These are phyloP conservation scores for Salix koriyanagi DNA, from an alignment of 345 rosid genomes.

Conservation along the genomic window DNA sequence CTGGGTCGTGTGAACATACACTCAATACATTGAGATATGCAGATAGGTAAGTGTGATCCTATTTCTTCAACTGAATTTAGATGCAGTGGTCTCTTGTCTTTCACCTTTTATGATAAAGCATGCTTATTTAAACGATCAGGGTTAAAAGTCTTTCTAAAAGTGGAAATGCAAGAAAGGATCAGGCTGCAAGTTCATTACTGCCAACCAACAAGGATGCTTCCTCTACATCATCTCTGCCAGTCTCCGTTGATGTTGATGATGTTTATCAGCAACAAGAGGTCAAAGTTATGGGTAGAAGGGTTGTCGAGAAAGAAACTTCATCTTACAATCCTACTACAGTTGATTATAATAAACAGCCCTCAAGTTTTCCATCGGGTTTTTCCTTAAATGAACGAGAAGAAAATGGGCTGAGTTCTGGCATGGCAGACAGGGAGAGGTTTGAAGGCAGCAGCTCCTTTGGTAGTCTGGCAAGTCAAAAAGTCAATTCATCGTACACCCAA, in stretches of 20 bases:
- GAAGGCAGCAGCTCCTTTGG: slow-evolving; percentile 43
- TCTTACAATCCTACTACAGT: slow-evolving; percentile 34
- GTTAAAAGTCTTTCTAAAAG: slow-evolving; percentile 94
- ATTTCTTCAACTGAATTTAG: slow-evolving; percentile 4
- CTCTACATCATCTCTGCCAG: slow-evolving; percentile 40
- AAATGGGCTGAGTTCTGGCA: slow-evolving; percentile 43
- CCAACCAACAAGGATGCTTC: slow-evolving; percentile 50
- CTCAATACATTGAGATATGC: slow-evolving; percentile 95
- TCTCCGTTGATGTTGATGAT: slow-evolving; percentile 47
- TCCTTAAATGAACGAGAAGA: slow-evolving; percentile 47
- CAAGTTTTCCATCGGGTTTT: slow-evolving; percentile 43
- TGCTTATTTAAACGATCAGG: slow-evolving; percentile 42
- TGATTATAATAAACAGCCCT: slow-evolving; percentile 48
- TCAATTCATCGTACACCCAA: slow-evolving; percentile 43
- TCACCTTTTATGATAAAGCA: slow-evolving; percentile 5
- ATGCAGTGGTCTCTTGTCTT: neutral
- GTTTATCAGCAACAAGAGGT: slow-evolving; percentile 51
- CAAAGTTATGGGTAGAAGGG: slow-evolving; percentile 50
- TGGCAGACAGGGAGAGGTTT: slow-evolving; percentile 54
- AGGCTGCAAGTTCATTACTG: slow-evolving; percentile 40
- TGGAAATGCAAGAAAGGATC: slow-evolving; percentile 80
- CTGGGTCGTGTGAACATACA: slow-evolving; percentile 93
- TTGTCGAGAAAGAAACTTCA: slow-evolving; percentile 54
- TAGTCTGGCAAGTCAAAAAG: slow-evolving; percentile 52
- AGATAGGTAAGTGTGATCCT: slow-evolving; percentile 55